Base-by-base conservation (phyloP, 768 basidiomycete genomes). In the Suillus plorans region DNA sequence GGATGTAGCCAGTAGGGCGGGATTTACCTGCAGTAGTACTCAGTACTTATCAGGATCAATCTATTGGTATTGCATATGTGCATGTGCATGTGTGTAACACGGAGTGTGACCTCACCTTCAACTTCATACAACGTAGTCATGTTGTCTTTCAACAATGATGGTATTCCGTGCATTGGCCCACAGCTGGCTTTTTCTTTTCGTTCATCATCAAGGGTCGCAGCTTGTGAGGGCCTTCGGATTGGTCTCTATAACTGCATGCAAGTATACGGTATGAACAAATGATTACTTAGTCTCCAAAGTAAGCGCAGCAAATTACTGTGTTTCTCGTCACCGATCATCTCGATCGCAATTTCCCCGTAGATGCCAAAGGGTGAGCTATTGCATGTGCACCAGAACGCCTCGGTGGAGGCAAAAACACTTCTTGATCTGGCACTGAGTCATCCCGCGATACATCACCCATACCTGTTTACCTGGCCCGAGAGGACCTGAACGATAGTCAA, bases 291-390 rank as follows among this genome's bases (percentile, higher is more conserved):
- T 84, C 39, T 71, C 72, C 61, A 78, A 74, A 72, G 81, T 75
- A 39, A 67, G 66, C n/a, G 41, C 22, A 20, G 8, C 12, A n/a
- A 37, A 50, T 52, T 5, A n/a, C 8, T 37, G 52, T 49, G 52
- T 12, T n/a, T 20, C 37, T 14, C 1, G 2, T n/a, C 41, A 62
- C 5, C 18, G 4, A 60, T 44, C 28, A 34, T 13, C 18, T 5
- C 10, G 10, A 44, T 3, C 22, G 10, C 8, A 34, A 25, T 60
- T n/a, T 20, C n/a, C 34, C 14, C 22, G 42, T 50, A 79, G 79
- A 81, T 84, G 80, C 84, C 82, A 13, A 84, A 83, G 69, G 83
- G 84, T n/a, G 80, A 74, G 1, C 67, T 84, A 18, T 69, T 85
- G 3, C 82, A 84, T 61, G 78, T 74, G 1, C 82, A 84, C 65